These are phyloP conservation scores for Botrytis porri DNA, from an alignment of 2,329 filamentous ascomycete species.

Conservation along the genomic window DNA sequence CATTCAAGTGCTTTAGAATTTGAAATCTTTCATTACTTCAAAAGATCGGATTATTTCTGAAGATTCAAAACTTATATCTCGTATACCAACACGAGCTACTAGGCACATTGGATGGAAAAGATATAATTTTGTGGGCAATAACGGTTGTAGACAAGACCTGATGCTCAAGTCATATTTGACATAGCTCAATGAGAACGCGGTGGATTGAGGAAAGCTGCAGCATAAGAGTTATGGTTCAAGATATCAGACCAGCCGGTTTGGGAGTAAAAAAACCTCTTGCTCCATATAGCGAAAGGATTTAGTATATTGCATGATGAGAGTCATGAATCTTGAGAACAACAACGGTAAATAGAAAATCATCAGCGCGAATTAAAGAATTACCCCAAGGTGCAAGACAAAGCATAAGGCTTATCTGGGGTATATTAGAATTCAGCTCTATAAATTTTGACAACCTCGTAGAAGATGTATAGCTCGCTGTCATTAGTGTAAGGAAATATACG, in stretches of 20 bases:
- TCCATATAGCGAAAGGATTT: background rate
- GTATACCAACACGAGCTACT: background rate
- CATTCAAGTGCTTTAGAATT: background rate
- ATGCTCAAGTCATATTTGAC: background rate
- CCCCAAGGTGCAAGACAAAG: background rate
- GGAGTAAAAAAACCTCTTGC: background rate
- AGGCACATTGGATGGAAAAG: background rate
- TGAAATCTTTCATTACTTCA: background rate
- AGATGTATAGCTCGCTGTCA: background rate
- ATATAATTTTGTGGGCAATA: background rate
- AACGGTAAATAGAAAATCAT: background rate
- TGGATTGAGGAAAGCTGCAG: background rate
- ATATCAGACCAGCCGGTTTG: background rate
- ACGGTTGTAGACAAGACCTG: background rate
- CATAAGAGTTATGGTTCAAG: background rate
- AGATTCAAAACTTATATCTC: background rate
- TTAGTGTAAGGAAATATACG: background rate
- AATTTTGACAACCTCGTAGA: background rate
- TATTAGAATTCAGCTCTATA: constrained; percentile 7
- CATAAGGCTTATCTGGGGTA: background rate
- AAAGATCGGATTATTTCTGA: background rate
- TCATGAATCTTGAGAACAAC: background rate
- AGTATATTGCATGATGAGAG: background rate
- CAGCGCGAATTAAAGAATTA: background rate
- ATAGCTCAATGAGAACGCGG: background rate